These are phyloP conservation scores for Amanita phalloides DNA, from an alignment of 768 basidiomycete genomes.

Conservation along the genomic window DNA sequence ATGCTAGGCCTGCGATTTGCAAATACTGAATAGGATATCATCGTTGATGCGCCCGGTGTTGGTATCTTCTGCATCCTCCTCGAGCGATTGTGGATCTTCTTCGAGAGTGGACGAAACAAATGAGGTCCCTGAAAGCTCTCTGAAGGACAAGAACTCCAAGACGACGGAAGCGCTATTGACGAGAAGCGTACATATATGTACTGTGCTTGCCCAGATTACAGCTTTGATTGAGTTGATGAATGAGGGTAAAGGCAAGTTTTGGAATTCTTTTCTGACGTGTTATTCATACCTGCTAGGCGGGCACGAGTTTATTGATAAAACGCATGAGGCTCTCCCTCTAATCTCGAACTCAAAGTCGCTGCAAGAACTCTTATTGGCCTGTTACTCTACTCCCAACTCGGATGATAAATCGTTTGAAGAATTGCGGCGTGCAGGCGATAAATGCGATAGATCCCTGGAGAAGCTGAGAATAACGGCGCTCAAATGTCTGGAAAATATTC, in stretches of 20 bases:
- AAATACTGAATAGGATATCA: slow-evolving; percentile 26
- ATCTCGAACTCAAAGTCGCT: slow-evolving; percentile 1
- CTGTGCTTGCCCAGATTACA: slow-evolving; percentile 3
- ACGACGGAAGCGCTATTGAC: not conserved
- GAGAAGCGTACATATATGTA: slow-evolving; percentile 4
- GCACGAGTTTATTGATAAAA: not conserved
- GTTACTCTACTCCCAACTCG: not conserved
- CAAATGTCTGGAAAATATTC: slow-evolving; percentile 30
- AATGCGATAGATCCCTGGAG: slow-evolving; percentile 53
- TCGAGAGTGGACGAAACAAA: not conserved
- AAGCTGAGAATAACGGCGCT: slow-evolving; percentile 40
- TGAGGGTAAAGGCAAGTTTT: not conserved
- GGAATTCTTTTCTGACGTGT: not conserved
- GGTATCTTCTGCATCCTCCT: not conserved
- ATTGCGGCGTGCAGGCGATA: slow-evolving; percentile 28
- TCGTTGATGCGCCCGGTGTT: not conserved
- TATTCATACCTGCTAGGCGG: not conserved
- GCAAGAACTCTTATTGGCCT: slow-evolving; percentile 1
- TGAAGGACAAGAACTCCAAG: not conserved
- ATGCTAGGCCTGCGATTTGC: slow-evolving; percentile 35
- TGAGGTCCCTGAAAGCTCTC: not conserved
- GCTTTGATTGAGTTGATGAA: not conserved
- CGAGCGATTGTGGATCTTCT: not conserved
- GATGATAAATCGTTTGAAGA: slow-evolving; percentile 19
- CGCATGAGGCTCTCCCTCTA: not conserved